Conservation (phyloP, 2,329 filamentous ascomycete species). For the Lachnellula arida region DNA sequence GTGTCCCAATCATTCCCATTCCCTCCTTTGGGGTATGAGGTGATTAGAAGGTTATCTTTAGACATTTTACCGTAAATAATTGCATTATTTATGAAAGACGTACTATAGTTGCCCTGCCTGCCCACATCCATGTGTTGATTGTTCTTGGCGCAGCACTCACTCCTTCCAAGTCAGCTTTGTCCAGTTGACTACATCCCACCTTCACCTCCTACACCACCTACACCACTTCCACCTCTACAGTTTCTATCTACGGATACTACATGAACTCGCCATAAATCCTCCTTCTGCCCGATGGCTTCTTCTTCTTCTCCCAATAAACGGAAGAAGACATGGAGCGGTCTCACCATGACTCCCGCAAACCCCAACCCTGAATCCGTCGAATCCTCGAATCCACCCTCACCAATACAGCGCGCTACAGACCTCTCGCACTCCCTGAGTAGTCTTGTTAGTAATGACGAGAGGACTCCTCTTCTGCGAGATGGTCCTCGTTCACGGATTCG, state of each 20-base stretch:
- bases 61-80: too few species aligned
- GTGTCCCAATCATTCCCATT: too few species aligned
- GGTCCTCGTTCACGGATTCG: slow-evolving; percentile 28
- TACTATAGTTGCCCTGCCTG: too few species aligned
- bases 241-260: neutral
- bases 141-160: too few species aligned
- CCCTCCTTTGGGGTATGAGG: too few species aligned
- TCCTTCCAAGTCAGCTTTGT: too few species aligned
- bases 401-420: slow-evolving; percentile 3
- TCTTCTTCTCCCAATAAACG: slow-evolving; percentile 1
- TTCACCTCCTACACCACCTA: too few species aligned
- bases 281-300: slow-evolving; percentile 6
- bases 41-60: too few species aligned
- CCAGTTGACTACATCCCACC: too few species aligned
- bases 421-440: slow-evolving; percentile 17
- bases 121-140: too few species aligned
- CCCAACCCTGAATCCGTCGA: slow-evolving; percentile 15
- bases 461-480: slow-evolving; percentile 24
- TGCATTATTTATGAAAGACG: too few species aligned
- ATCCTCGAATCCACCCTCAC: slow-evolving; percentile 21
- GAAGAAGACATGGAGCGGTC: slow-evolving; percentile 2
- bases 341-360: slow-evolving; percentile 20
- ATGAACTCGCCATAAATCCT: neutral
- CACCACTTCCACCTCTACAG: too few species aligned
- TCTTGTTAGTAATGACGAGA: slow-evolving; percentile 23